Conservation (phyloP, 306 rosid genomes). For the Quillaja saponaria region DNA sequence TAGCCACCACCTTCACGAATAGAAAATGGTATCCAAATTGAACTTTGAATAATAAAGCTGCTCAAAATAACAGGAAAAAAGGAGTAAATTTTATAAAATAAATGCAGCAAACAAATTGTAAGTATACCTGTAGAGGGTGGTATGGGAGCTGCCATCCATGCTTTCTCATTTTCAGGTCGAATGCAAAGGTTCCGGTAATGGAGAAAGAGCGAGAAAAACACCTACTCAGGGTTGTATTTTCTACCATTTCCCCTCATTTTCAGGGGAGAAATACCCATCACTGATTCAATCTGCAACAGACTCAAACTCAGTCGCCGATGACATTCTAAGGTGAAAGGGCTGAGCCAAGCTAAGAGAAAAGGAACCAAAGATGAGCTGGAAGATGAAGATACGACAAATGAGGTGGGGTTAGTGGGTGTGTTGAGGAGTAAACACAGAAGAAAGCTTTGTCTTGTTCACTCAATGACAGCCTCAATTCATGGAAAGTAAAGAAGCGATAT, state of each 20-base stretch:
- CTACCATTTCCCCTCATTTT: constrained; percentile 41
- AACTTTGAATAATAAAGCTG: constrained; percentile 10
- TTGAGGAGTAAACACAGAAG: constrained; percentile 36
- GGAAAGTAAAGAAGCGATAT: constrained; percentile 35
- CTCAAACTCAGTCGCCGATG: neutral
- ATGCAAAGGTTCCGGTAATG: constrained; percentile 23
- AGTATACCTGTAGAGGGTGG: constrained; percentile 90
- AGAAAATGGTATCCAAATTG: neutral
- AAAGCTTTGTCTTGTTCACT: constrained; percentile 60
- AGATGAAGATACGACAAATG: constrained; percentile 46
- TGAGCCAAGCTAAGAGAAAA: constrained; percentile 13
- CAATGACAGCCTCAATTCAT: constrained; percentile 49
- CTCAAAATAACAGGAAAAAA: constrained; percentile 10
- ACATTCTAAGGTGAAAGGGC: neutral
- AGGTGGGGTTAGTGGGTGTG: constrained; percentile 22
- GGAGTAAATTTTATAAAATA: no score
- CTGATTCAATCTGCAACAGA: constrained; percentile 37
- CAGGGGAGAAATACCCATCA: constrained; percentile 37
- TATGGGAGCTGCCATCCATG: constrained; percentile 97
- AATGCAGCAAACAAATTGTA: neutral
- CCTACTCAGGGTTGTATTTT: constrained; percentile 18
- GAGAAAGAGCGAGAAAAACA: constrained; percentile 28
- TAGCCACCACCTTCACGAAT: constrained; percentile 83
- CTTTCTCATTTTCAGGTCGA: constrained; percentile 78
- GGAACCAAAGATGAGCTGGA: constrained; percentile 40